These are phyloP conservation scores for Pseudogymnoascus sp. DNA, from an alignment of 2,329 filamentous ascomycete genomes.

Conservation along the genomic window DNA sequence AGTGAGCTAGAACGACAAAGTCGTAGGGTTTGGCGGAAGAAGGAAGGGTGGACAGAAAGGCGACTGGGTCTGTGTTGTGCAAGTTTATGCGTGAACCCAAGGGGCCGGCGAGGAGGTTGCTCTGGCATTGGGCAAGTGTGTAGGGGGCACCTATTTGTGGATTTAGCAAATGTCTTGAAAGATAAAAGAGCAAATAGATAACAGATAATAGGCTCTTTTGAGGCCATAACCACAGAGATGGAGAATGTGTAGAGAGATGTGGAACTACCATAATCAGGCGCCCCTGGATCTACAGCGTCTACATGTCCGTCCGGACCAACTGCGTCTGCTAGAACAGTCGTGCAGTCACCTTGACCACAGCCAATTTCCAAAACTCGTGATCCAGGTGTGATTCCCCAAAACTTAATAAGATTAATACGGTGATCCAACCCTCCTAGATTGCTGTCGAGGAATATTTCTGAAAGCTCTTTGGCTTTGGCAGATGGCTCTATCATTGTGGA, in stretches of 20 bases:
- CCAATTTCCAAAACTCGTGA: constrained; percentile 48
- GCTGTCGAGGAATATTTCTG: constrained; percentile 1
- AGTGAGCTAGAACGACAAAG: constrained; percentile 42
- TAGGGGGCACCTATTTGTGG: constrained; percentile 34
- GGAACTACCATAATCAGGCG: constrained; percentile 38
- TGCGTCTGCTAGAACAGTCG: constrained; percentile 43
- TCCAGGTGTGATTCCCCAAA: constrained; percentile 33
- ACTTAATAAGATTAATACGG: constrained; percentile 31
- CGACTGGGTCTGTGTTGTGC: constrained; percentile 31
- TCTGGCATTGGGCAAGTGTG: constrained; percentile 43
- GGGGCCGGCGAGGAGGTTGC: constrained; percentile 33
- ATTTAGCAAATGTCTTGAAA: constrained; percentile 3
- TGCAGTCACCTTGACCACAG: constrained; percentile 53
- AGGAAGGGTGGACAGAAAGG: constrained; percentile 28
- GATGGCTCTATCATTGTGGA: constrained; percentile 3
- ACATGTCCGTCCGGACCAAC: constrained; percentile 39
- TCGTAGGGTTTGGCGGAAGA: constrained; percentile 32
- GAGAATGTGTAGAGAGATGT: constrained; percentile 4
- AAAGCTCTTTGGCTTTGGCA: neutral
- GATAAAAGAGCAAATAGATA: neutral
- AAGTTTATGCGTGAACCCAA: constrained; percentile 39
- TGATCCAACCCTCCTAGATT: constrained; percentile 21
- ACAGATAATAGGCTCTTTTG: neutral
- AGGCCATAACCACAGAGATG: neutral
- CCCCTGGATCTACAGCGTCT: constrained; percentile 46